Percentiles rank a stretch among this genome's conserved stretches.
These are phyloP conservation scores for Thelephora ganbajun DNA, from an alignment of 768 basidiomycete species.

Conservation along the genomic window DNA sequence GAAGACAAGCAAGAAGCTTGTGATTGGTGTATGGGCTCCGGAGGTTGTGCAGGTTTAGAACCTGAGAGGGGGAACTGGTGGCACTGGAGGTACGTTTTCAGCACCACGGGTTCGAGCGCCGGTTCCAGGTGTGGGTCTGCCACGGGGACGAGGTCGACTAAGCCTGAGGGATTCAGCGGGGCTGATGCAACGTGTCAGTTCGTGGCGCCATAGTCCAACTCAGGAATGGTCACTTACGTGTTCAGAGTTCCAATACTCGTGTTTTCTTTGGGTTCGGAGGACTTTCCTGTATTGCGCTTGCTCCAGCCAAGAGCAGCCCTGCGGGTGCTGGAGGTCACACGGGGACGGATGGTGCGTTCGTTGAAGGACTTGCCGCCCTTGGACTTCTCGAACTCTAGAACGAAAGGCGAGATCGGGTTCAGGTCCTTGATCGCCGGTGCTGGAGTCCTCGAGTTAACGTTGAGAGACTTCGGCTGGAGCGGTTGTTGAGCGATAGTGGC, in stretches of 20 bases:
- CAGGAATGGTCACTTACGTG: constrained; percentile 36
- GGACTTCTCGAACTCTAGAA: constrained; percentile 20
- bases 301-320: constrained; percentile 49
- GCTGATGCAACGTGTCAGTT: constrained; percentile 11
- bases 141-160: constrained; percentile 31
- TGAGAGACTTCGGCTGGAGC: constrained; percentile 18
- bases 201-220: neutral
- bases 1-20: too few species aligned
- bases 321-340: constrained; percentile 40
- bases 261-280: constrained; percentile 30
- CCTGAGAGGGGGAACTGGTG: neutral
- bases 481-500: constrained; percentile 5
- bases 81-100: neutral
- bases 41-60: too few species aligned
- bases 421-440: constrained; percentile 24
- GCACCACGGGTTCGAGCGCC: neutral
- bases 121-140: constrained; percentile 21
- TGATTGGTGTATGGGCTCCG: too few species aligned
- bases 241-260: constrained; percentile 26
- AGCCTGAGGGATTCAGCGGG: constrained; percentile 28
- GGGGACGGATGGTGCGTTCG: constrained; percentile 24
- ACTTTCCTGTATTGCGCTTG: constrained; percentile 43
- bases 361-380: constrained; percentile 23
- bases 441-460: constrained; percentile 14
- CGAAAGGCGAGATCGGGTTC: constrained; percentile 30